Evolutionary conservation across 2,329 filamentous ascomycete genomes (phyloP).

Genomic region (Periconia macrospinosa): DNA sequence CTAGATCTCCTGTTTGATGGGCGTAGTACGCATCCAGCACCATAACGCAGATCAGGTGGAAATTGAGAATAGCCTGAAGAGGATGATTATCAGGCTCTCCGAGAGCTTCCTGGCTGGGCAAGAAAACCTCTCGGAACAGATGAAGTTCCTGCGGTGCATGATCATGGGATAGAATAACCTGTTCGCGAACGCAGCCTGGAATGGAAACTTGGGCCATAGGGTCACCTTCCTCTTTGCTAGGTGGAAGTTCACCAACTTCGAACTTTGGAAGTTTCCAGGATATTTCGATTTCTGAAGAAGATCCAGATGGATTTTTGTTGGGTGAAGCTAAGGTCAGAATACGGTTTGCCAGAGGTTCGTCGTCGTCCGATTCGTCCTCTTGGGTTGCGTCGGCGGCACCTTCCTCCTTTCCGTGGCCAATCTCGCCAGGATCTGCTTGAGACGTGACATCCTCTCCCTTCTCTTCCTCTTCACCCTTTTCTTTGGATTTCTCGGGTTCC

Average conservation of each 20-base stretch:
- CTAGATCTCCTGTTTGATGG: conserved; percentile 28
- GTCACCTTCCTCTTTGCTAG: conserved; percentile 9
- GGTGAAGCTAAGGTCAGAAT: no score
- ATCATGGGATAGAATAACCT: conserved; percentile 28
- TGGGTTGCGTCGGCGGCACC: no score
- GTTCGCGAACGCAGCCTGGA: conserved; percentile 41
- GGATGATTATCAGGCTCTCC: conserved; percentile 21
- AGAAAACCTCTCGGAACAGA: conserved; percentile 31
- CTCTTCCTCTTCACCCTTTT: not conserved
- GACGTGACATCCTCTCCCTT: not conserved
- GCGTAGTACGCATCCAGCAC: conserved; percentile 30
- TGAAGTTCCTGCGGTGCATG: conserved; percentile 25
- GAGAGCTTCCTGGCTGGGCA: conserved; percentile 26
- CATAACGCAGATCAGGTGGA: conserved; percentile 36
- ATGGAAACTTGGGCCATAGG: conserved; percentile 37
- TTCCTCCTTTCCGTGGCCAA: no score
- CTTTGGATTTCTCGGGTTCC: no score
- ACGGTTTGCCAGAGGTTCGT: no score
- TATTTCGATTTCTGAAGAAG: not conserved
- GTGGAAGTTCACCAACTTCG: conserved; percentile 16
- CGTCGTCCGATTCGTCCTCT: no score
- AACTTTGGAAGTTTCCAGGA: conserved; percentile 22
- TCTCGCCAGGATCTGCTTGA: not conserved
- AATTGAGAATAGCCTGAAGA: conserved; percentile 30
- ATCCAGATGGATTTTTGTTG: not conserved